Base-by-base conservation (phyloP, 805 yeast species). In the Wickerhamomyces chambardii region DNA sequence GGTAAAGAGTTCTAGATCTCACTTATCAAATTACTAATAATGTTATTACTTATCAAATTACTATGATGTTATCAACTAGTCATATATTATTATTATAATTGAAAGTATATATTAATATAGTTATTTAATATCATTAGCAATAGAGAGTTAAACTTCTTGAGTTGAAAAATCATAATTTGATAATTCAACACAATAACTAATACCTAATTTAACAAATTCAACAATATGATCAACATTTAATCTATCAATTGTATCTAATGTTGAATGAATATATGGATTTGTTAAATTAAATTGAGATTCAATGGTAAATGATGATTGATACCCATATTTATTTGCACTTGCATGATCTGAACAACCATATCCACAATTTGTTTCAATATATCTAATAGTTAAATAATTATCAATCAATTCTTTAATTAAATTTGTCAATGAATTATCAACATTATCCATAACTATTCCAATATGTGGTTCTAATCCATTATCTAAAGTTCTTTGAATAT, bases 291-390 rank as follows among this genome's bases (percentile, higher is more conserved):
- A 70, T 38, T 71, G 80, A 30, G 85, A 69, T 57, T 92, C 98
- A 43, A 82, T 74, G 31, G 85, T 82, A 57, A 86, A 84, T 24
- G 86, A 73, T 9, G 86, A 71, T 5, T 97, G 97, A 58, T 67
- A 86, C 1, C 97, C 97, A 47, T 72, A 73, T 52, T 81, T 77
- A 34, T 76, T 57, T 1, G 95, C 95, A 32, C 94, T 77, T 5
- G 92, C 81, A 56, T 87, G 96, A 61, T 90, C 97, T 15, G 95
- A 81, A 58, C 97, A 89, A 0, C 95, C 92, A 50, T 87, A 86
- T 1, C 95, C 95, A 61, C 97, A 90, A 38, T 63, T 46, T 11
- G 95, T 81, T 47, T 82, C 92, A 28, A 68, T 73, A 50, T 73
- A 81, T 4, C 84, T 79, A 38, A 87, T 83, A 17, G 59, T 49